phyloP scores from a whole-genome alignment of 2,329 filamentous ascomycete genomes.

The Colletotrichum costaricense region DNA sequence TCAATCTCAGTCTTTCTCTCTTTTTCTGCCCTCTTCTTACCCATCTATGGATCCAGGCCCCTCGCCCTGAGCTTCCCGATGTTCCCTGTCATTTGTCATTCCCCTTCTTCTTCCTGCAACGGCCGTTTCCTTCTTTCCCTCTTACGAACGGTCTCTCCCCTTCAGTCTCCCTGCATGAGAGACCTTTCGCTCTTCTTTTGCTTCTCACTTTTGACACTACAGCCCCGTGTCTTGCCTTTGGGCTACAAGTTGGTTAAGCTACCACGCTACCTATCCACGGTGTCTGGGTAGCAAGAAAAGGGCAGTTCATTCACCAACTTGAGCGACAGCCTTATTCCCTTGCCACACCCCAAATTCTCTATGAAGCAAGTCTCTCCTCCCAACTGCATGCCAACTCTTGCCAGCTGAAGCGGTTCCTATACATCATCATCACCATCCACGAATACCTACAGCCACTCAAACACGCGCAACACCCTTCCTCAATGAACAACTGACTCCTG shows the following conservation, averaged over 20 bases:
- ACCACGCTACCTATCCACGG: not conserved
- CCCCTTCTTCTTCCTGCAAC: slow-evolving; percentile 12
- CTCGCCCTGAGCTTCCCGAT: not conserved
- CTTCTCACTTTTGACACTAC: slow-evolving; percentile 13
- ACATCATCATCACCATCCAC: slow-evolving; percentile 22
- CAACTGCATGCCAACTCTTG: slow-evolving; percentile 1
- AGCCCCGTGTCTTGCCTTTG: slow-evolving; percentile 12
- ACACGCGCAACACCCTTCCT: slow-evolving; percentile 10
- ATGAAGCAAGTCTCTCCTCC: not conserved
- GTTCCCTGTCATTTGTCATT: slow-evolving; percentile 33
- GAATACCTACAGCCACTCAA: slow-evolving; percentile 25
- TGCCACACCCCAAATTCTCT: slow-evolving; percentile 12
- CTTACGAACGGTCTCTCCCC: not conserved
- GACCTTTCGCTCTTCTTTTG: not conserved
- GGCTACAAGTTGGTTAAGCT: slow-evolving; percentile 17
- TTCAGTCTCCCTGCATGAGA: slow-evolving; percentile 26
- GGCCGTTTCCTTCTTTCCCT: slow-evolving; percentile 12
- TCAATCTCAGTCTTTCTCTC: slow-evolving; percentile 11
- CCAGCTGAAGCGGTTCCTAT: slow-evolving; percentile 24
- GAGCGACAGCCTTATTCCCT: slow-evolving; percentile 20
- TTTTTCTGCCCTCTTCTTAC: not conserved
- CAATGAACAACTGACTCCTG: slow-evolving; percentile 26
- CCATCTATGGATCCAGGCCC: not conserved
- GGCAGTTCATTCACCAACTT: slow-evolving; percentile 22
- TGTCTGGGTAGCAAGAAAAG: slow-evolving; percentile 23